Conservation (phyloP, 2,329 filamentous ascomycete genomes). For the Ophiocordyceps camponoti-leonardi region DNA sequence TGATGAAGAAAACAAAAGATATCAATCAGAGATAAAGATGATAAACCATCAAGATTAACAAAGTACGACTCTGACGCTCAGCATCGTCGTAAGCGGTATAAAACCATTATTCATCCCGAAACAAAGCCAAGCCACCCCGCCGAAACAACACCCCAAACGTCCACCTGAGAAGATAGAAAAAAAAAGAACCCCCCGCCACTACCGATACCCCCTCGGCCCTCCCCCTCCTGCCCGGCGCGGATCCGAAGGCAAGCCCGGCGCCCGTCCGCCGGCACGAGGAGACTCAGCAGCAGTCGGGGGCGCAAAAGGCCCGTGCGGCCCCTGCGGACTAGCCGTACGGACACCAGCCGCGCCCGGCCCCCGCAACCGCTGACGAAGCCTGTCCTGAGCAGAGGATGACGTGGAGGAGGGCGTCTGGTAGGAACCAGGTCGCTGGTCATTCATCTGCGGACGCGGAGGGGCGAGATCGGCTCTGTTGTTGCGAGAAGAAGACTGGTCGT, state of each 20-base stretch:
- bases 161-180: background rate
- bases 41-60: too few relatives aligned
- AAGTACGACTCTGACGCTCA: too few relatives aligned
- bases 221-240: conserved; percentile 15
- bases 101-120: too few relatives aligned
- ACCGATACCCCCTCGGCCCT: conserved; percentile 24
- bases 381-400: conserved; percentile 59
- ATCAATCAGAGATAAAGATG: too few relatives aligned
- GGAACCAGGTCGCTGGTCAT: conserved; percentile 57
- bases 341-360: conserved; percentile 13
- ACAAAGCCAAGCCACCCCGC: too few relatives aligned
- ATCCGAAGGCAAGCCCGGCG: conserved; percentile 12
- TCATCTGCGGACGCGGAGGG: conserved; percentile 19
- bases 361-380: conserved; percentile 66
- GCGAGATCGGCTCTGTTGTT: conserved; percentile 4
- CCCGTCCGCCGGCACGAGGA: conserved; percentile 9
- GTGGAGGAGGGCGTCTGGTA: conserved; percentile 39
- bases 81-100: too few relatives aligned
- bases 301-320: background rate
- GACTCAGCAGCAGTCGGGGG: background rate
- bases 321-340: background rate
- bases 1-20: too few relatives aligned
- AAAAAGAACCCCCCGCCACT: background rate
- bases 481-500: conserved; percentile 12
- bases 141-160: background rate